Conservation (phyloP, 805 yeast species). For the Sungouiella blattae region DNA sequence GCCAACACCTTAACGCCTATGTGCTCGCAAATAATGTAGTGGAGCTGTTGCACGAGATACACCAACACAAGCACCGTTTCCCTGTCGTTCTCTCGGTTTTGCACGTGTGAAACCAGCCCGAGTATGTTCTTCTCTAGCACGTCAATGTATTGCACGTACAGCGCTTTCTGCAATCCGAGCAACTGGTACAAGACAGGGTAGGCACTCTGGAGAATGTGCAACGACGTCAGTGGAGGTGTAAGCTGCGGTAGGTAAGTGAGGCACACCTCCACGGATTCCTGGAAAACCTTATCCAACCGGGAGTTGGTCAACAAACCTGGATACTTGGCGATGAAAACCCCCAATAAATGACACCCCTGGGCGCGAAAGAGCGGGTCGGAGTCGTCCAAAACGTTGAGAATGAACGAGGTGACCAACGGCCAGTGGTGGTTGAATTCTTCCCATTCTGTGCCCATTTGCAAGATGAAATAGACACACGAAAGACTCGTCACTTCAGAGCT, state of each 20-base stretch:
- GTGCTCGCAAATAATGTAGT: conserved; percentile 2
- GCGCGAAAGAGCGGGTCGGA: conserved; percentile 25
- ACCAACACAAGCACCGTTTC: conserved; percentile 10
- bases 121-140: conserved; percentile 22
- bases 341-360: conserved; percentile 22
- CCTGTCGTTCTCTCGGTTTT: conserved; percentile 11
- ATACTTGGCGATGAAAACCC: conserved; percentile 9
- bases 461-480: conserved; percentile 25
- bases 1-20: conserved; percentile 17
- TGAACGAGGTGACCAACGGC: conserved; percentile 28
- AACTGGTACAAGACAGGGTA: conserved; percentile 19
- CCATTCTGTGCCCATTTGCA: conserved; percentile 6
- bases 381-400: conserved; percentile 34
- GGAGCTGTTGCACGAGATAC: conserved; percentile 18
- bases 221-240: conserved; percentile 22
- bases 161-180: conserved; percentile 3
- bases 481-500: conserved; percentile 20
- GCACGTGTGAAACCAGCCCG: conserved; percentile 23
- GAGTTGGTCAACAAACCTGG: conserved; percentile 15
- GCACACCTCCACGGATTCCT: conserved; percentile 22
- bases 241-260: conserved; percentile 25
- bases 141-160: conserved; percentile 17
- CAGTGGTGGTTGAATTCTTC: conserved; percentile 15
- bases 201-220: conserved; percentile 18
- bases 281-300: conserved; percentile 25